Percentiles rank a stretch among this genome's conserved stretches.
phyloP scores from a whole-genome alignment of 164 flowering plant species.

The Stephania cephalantha region DNA sequence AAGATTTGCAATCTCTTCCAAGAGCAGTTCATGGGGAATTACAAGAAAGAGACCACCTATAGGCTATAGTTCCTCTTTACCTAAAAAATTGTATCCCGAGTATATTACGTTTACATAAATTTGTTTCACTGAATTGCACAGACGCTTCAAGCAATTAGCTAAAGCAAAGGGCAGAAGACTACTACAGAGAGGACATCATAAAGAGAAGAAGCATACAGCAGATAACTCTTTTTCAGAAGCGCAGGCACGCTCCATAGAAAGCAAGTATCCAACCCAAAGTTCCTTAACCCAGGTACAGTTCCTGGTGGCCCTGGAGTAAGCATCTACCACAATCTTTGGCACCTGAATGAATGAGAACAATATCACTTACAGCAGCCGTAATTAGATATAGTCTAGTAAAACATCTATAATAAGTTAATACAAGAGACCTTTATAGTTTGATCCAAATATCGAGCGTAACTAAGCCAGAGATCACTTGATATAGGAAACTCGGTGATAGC shows the following conservation, averaged over 20 bases:
- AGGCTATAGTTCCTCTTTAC: background rate
- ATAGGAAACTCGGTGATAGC: constrained; percentile 79
- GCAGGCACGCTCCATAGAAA: constrained; percentile 62
- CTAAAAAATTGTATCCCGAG: too few species aligned
- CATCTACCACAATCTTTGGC: constrained; percentile 42
- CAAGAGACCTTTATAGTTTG: constrained; percentile 68
- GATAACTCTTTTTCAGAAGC: constrained; percentile 65
- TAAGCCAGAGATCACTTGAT: constrained; percentile 82
- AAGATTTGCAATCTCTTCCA: background rate
- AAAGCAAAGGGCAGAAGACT: background rate
- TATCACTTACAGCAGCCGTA: constrained; percentile 1
- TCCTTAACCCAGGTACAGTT: constrained; percentile 91
- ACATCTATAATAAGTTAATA: background rate
- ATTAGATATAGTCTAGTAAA: background rate
- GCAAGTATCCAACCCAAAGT: constrained; percentile 79
- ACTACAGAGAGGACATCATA: background rate
- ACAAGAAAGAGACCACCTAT: background rate
- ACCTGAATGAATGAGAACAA: constrained; percentile 35
- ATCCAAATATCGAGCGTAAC: constrained; percentile 72
- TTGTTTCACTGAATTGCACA: background rate
- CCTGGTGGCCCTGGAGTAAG: constrained; percentile 68
- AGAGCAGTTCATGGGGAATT: background rate
- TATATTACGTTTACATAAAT: too few species aligned
- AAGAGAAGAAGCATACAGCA: constrained; percentile 40
- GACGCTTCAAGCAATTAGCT: background rate